These are phyloP conservation scores for Dacryopinax primogenitus DNA, from an alignment of 768 basidiomycete species.

Conservation along the genomic window DNA sequence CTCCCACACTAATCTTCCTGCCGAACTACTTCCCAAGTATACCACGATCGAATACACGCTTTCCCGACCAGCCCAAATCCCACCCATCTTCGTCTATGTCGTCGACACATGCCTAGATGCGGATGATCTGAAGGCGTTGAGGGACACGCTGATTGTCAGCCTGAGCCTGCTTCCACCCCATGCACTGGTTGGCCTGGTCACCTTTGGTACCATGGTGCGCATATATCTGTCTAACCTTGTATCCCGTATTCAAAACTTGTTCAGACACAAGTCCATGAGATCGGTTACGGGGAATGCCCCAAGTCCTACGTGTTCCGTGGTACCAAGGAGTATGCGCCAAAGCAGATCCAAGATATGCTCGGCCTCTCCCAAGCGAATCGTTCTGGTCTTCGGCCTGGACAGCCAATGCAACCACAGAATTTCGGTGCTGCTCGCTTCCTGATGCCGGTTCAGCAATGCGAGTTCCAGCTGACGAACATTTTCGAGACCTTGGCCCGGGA, in stretches of 20 bases:
- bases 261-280: slow-evolving; percentile 95
- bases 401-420: slow-evolving; percentile 64
- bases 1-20: slow-evolving; percentile 88
- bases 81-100: slow-evolving; percentile 93
- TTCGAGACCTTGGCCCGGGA: slow-evolving; percentile 77
- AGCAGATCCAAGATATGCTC: slow-evolving; percentile 98
- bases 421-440: slow-evolving; percentile 85
- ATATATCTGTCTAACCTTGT: not conserved
- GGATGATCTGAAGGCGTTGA: slow-evolving; percentile 88
- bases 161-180: slow-evolving; percentile 85
- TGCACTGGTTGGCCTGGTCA: slow-evolving; percentile 90
- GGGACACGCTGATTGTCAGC: slow-evolving; percentile 89
- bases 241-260: not conserved
- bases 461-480: slow-evolving; percentile 90
- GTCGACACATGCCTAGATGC: slow-evolving; percentile 94
- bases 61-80: slow-evolving; percentile 74
- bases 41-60: slow-evolving; percentile 99
- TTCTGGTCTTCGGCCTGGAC: slow-evolving; percentile 75
- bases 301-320: slow-evolving; percentile 99
- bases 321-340: slow-evolving; percentile 87
- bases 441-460: slow-evolving; percentile 80
- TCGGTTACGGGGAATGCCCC: slow-evolving; percentile 88
- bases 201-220: slow-evolving; percentile 90
- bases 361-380: slow-evolving; percentile 67
- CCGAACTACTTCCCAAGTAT: slow-evolving; percentile 93